Conservation (phyloP, 306 rosid genomes). For the Urtica urens region DNA sequence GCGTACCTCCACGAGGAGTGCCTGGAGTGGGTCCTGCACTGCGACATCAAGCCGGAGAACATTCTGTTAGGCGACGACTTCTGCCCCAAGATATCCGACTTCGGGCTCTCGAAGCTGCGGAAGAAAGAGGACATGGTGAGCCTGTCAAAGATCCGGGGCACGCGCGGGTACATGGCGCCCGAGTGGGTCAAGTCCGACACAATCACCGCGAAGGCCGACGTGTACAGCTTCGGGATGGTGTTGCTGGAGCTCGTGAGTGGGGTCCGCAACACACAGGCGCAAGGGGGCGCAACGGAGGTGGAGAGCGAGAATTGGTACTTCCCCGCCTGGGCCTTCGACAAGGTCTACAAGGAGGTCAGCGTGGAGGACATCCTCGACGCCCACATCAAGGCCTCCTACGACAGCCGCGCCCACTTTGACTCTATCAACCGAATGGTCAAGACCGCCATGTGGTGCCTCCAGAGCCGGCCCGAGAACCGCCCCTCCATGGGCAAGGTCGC, state of each 20-base stretch:
- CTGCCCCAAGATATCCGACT: conserved; percentile 88
- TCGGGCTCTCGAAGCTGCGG: conserved; percentile 63
- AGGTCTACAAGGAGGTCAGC: conserved; percentile 57
- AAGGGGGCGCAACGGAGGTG: conserved; percentile 17
- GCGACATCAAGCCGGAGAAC: conserved; percentile 85
- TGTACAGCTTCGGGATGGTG: conserved; percentile 86
- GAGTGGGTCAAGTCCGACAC: conserved; percentile 65
- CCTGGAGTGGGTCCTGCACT: conserved; percentile 84
- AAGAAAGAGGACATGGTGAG: conserved; percentile 79
- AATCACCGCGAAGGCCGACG: conserved; percentile 79
- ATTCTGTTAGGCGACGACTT: conserved; percentile 68
- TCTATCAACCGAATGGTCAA: conserved; percentile 73
- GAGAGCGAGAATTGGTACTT: conserved; percentile 73
- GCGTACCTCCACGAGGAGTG: conserved; percentile 92
- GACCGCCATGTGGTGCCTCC: conserved; percentile 96
- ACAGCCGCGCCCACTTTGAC: conserved; percentile 42
- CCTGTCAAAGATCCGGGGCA: conserved; percentile 66
- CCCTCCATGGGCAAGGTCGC: conserved; percentile 95
- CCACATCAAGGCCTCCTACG: conserved; percentile 45
- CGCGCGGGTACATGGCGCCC: conserved; percentile 93
- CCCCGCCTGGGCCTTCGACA: conserved; percentile 83
- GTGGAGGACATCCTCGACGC: conserved; percentile 70
- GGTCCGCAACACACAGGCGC: conserved; percentile 39
- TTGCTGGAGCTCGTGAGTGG: conserved; percentile 73
- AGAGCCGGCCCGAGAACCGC: conserved; percentile 64